Evolutionary conservation across 2,329 filamentous ascomycete species (phyloP), one percentile per base, ranked within the genome.

Genomic region (Conoideocrella luteorostrata): DNA sequence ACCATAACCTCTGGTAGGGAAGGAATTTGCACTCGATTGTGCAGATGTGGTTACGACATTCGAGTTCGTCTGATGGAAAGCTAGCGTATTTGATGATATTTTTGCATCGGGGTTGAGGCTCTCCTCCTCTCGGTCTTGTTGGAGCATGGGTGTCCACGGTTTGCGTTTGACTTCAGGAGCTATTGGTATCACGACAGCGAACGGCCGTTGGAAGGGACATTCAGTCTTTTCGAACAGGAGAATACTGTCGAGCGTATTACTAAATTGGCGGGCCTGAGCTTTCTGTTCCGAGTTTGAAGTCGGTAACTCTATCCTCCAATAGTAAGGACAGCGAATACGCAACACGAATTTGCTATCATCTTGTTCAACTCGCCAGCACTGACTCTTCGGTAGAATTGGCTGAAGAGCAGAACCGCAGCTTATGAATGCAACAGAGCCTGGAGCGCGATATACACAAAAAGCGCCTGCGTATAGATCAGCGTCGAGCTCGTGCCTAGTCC

Each of bases 351-450:
- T 77, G 62, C 72, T 88, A 32, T 84, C 84, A 44, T 82, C 77
- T 45, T 88, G 85, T 61, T 94, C 87, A 24, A 96, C 85, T 61
- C 86, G 94, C 90, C 90, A 96, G 59, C 86, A 94, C 64, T 95
- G 89, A 46, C 88, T 94, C 61, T 88, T 88, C 20, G 87, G 88
- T 41, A 96, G 68, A 49, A 96, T 93, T 10, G 90, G 86, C 56
- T 93, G 87, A 15, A 95, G 74, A 13, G 90, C 83, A 44, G 80
- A 81, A 47, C 87, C 87, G 50, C 88, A 95, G 63, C 86, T 91
- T 9, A 96, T 73, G 56, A 95, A 96, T 11, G 88, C 86, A 13
- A 93, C 87, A 9, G 88, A 88, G 17, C 88, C 86, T 7, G 86
- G 86, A 26, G 93, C 85, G 55, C 86, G 83, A 61, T 96, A 95